Conservation (phyloP, 495 filamentous ascomycete genomes). For the Penicillium lagena region DNA sequence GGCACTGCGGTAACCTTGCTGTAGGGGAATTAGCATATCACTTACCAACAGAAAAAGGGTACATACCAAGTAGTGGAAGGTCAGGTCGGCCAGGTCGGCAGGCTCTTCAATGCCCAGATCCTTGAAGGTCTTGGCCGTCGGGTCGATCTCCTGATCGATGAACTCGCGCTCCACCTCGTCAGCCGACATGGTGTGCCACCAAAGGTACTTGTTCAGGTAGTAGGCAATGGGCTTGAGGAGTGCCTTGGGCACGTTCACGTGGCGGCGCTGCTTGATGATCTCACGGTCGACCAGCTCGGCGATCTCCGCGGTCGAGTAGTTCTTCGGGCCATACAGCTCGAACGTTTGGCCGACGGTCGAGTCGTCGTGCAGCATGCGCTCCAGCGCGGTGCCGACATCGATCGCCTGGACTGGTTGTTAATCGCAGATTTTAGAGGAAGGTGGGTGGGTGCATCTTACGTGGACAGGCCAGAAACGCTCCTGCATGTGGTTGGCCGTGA, state of each 20-base stretch:
- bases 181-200: conserved; percentile 80
- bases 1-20: conserved; percentile 80
- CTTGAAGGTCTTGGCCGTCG: conserved; percentile 87
- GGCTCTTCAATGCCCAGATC: conserved; percentile 80
- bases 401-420: conserved; percentile 48
- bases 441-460: conserved; percentile 47
- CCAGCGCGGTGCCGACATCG: conserved; percentile 83
- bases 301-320: conserved; percentile 86
- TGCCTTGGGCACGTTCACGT: conserved; percentile 85
- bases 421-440: not conserved
- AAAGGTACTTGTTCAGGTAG: conserved; percentile 69
- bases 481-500: conserved; percentile 89
- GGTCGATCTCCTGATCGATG: conserved; percentile 89
- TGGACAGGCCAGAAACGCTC: conserved; percentile 90
- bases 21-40: conserved; percentile 13
- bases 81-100: conserved; percentile 71
- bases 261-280: conserved; percentile 81
- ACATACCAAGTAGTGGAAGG: conserved; percentile 89
- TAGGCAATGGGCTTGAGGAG: conserved; percentile 66
- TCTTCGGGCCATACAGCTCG: conserved; percentile 90
- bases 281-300: conserved; percentile 82
- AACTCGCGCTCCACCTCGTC: conserved; percentile 92
- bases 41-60: conserved; percentile 12
- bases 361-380: conserved; percentile 85
- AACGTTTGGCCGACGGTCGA: conserved; percentile 83